Evolutionary conservation across 345 rosid species (phyloP).

Genomic region (Eucalyptus sideroxylon): DNA sequence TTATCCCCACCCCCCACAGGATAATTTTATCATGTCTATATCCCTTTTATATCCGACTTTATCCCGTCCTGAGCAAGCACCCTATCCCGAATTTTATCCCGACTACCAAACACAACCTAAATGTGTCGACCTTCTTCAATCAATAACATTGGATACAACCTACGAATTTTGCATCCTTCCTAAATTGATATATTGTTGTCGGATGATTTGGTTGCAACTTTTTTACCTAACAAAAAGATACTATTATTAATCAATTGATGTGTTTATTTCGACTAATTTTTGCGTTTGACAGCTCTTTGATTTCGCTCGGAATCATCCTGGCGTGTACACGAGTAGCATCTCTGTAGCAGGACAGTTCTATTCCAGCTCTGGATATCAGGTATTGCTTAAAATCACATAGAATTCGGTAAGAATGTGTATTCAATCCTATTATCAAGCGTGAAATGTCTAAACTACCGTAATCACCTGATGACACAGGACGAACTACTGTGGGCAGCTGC

Average conservation of each 20-base stretch:
- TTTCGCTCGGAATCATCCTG: constrained; percentile 15
- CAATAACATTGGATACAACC: background rate
- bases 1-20: no score
- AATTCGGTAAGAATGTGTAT: background rate
- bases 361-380: constrained; percentile 28
- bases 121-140: background rate
- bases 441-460: background rate
- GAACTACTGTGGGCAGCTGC: constrained; percentile 39
- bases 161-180: background rate
- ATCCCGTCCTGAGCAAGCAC: no score
- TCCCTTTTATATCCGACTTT: no score
- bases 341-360: constrained; percentile 19
- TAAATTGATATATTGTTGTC: background rate
- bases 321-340: constrained; percentile 20
- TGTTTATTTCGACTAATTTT: background rate
- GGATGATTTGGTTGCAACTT: background rate
- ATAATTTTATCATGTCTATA: no score
- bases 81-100: no score
- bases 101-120: no score
- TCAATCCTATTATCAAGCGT: background rate
- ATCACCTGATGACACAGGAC: background rate
- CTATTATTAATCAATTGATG: background rate
- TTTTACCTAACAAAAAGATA: background rate
- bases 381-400: background rate
- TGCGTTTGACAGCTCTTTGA: constrained; percentile 13